A percentile compares a stretch with the other conserved stretches of the same genome.
Conservation (phyloP, 83 land plant species). For the Picea abies region DNA sequence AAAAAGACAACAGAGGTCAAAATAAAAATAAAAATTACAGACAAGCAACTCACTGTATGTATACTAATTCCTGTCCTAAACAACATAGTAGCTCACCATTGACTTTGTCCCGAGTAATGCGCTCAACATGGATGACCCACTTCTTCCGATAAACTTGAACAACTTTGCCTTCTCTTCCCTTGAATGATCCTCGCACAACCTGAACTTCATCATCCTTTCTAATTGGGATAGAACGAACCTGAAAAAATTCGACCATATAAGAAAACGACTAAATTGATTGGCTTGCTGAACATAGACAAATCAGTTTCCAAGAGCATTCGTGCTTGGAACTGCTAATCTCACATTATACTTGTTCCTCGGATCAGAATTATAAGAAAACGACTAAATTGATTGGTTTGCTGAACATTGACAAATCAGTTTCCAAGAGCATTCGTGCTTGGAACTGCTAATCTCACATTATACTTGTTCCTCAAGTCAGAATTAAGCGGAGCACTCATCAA, state of each 20-base stretch:
- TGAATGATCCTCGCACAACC: constrained; percentile 75
- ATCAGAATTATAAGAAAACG: constrained; percentile 29
- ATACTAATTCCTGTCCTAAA: background rate
- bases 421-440: background rate
- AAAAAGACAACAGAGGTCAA: background rate
- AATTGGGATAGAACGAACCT: constrained; percentile 75
- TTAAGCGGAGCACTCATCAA: constrained; percentile 78
- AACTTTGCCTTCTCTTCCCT: constrained; percentile 83
- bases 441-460: constrained; percentile 40
- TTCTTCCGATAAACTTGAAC: constrained; percentile 76
- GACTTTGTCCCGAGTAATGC: constrained; percentile 83
- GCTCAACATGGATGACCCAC: constrained; percentile 84
- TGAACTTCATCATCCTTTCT: constrained; percentile 83
- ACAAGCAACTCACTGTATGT: background rate
- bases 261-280: background rate
- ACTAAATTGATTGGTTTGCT: constrained; percentile 1
- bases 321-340: background rate
- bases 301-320: constrained; percentile 5
- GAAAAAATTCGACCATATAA: background rate
- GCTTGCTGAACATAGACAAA: constrained; percentile 25
- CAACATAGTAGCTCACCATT: constrained; percentile 43
- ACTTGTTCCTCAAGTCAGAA: constrained; percentile 62
- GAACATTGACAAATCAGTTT: constrained; percentile 26
- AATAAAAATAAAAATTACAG: background rate
- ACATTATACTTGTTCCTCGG: constrained; percentile 75